A percentile compares a stretch with the other conserved stretches of the same genome.
Evolutionary conservation across 371 early-diverging fungal species (phyloP).

Genomic region (Circinella minor): DNA sequence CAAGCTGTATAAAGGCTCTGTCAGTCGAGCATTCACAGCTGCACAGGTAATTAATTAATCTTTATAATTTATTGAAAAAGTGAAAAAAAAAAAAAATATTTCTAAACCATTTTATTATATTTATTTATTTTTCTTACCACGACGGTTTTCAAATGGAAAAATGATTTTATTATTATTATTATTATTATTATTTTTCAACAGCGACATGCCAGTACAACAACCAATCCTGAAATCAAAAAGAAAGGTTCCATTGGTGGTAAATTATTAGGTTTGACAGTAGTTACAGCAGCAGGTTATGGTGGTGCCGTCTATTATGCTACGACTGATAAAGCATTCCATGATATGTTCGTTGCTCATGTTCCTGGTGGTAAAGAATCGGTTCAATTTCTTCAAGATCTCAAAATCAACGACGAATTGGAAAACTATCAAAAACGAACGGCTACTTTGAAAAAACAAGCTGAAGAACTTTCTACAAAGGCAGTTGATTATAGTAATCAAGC

Average conservation of each 20-base stretch:
- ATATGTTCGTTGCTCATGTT: slow-evolving; percentile 30
- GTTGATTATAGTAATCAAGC: slow-evolving; percentile 26
- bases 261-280: slow-evolving; percentile 21
- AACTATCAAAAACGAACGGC: slow-evolving; percentile 20
- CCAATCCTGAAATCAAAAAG: neutral
- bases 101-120: neutral
- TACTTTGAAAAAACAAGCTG: slow-evolving; percentile 25
- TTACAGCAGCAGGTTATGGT: slow-evolving; percentile 26
- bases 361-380: slow-evolving; percentile 29
- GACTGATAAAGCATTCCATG: slow-evolving; percentile 29
- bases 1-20: slow-evolving; percentile 7
- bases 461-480: slow-evolving; percentile 23
- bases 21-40: slow-evolving; percentile 10
- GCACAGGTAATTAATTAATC: neutral
- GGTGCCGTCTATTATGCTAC: slow-evolving; percentile 34
- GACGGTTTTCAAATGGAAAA: neutral
- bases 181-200: neutral
- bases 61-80: too few relatives aligned
- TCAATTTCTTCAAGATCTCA: slow-evolving; percentile 30
- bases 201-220: slow-evolving; percentile 12
- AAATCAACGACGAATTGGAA: slow-evolving; percentile 25
- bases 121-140: neutral
- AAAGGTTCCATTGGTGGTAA: slow-evolving; percentile 17
- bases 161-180: neutral
- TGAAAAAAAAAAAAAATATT: too few relatives aligned